These are phyloP conservation scores for Linum tenue DNA, from an alignment of 345 rosid species.

Conservation along the genomic window DNA sequence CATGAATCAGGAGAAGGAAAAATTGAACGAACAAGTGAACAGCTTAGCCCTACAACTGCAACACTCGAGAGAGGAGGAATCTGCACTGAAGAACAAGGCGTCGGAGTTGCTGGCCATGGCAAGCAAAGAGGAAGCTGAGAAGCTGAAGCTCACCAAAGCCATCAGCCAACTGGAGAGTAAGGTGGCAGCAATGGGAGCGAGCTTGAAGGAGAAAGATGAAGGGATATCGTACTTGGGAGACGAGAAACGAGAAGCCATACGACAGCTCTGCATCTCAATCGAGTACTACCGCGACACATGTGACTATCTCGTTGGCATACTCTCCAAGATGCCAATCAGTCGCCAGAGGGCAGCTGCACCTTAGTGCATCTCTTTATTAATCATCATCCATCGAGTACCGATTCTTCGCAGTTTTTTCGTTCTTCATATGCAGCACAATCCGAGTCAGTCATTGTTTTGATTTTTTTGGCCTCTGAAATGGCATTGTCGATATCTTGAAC, in stretches of 20 bases:
- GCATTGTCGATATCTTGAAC: neutral
- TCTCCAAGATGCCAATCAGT: neutral
- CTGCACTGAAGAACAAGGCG: conserved; percentile 27
- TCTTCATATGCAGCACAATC: neutral
- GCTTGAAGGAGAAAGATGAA: conserved; percentile 38
- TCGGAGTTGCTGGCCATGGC: conserved; percentile 36
- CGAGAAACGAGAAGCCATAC: conserved; percentile 80
- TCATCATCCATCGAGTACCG: neutral
- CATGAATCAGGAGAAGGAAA: conserved; percentile 30
- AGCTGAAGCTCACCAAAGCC: conserved; percentile 29
- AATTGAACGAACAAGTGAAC: conserved; percentile 25
- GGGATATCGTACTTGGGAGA: conserved; percentile 41
- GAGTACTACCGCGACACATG: conserved; percentile 67
- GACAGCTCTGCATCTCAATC: conserved; percentile 78
- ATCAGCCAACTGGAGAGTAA: conserved; percentile 17
- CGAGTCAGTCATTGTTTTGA: conserved; percentile 33
- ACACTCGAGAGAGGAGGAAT: conserved; percentile 29
- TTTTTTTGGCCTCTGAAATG: conserved; percentile 3
- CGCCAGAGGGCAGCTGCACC: neutral
- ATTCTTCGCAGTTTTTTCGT: conserved; percentile 16
- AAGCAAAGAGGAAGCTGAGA: conserved; percentile 44
- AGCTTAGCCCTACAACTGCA: conserved; percentile 28
- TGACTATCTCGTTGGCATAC: conserved; percentile 33
- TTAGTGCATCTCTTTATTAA: neutral
- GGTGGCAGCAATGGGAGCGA: conserved; percentile 36